These are phyloP conservation scores for Hemileccinum impolitum DNA, from an alignment of 768 basidiomycete species.

Conservation along the genomic window DNA sequence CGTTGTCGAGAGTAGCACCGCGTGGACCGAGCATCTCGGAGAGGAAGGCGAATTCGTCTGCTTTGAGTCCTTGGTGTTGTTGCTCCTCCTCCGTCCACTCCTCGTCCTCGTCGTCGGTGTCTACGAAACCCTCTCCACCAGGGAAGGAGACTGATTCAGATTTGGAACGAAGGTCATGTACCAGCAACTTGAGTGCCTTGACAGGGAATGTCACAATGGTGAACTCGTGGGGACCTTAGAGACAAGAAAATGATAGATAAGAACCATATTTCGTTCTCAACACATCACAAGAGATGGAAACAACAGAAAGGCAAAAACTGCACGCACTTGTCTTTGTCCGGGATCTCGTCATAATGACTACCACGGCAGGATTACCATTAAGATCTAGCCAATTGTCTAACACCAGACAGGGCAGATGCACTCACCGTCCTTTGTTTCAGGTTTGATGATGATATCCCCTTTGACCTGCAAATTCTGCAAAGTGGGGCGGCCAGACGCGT, in stretches of 20 bases:
- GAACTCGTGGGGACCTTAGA: constrained; percentile 79
- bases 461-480: constrained; percentile 74
- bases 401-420: constrained; percentile 10
- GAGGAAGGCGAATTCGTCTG: constrained; percentile 79
- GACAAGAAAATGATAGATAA: constrained; percentile 19
- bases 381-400: constrained; percentile 9
- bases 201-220: constrained; percentile 84
- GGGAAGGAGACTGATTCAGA: constrained; percentile 70
- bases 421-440: constrained; percentile 79
- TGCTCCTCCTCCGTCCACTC: constrained; percentile 94
- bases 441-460: constrained; percentile 86
- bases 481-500: constrained; percentile 59
- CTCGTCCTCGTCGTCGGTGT: constrained; percentile 84
- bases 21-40: constrained; percentile 80
- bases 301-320: constrained; percentile 5
- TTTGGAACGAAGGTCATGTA: constrained; percentile 79
- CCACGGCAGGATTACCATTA: constrained; percentile 21
- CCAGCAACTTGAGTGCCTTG: constrained; percentile 86
- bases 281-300: neutral
- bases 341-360: constrained; percentile 97
- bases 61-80: constrained; percentile 52
- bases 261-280: constrained; percentile 3
- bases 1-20: constrained; percentile 72
- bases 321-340: constrained; percentile 78
- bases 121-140: constrained; percentile 55